A percentile compares a stretch with the other conserved stretches of the same genome.
These are phyloP conservation scores for Neurospora sp. DNA, from an alignment of 495 filamentous ascomycete genomes.

Conservation along the genomic window DNA sequence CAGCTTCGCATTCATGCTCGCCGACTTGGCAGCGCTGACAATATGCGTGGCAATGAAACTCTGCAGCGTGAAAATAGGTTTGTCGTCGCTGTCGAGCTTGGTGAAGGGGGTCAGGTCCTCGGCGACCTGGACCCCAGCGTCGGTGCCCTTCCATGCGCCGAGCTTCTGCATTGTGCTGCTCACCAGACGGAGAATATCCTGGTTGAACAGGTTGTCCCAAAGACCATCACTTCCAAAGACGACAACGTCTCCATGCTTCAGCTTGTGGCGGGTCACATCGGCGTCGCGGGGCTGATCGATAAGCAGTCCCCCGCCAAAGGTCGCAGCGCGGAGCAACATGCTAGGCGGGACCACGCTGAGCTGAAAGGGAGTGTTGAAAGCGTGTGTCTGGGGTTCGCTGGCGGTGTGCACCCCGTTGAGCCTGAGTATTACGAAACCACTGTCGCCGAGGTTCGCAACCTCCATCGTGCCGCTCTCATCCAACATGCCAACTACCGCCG, in stretches of 20 bases:
- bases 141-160: constrained; percentile 61
- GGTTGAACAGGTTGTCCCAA: constrained; percentile 90
- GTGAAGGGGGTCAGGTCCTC: constrained; percentile 44
- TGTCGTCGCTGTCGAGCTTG: constrained; percentile 20
- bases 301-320: constrained; percentile 73
- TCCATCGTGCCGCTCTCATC: constrained; percentile 60
- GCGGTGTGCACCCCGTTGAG: constrained; percentile 71
- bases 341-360: constrained; percentile 76
- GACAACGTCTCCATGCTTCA: constrained; percentile 84
- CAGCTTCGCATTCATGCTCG: constrained; percentile 62
- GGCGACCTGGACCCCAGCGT: constrained; percentile 48
- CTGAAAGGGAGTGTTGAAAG: constrained; percentile 96
- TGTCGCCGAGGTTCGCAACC: constrained; percentile 94
- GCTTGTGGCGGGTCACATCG: constrained; percentile 57
- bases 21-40: constrained; percentile 68
- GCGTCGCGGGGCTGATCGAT: constrained; percentile 78
- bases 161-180: constrained; percentile 60
- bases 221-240: constrained; percentile 91
- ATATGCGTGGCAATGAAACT: constrained; percentile 68
- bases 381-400: constrained; percentile 83
- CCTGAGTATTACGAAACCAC: constrained; percentile 81
- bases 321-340: constrained; percentile 60
- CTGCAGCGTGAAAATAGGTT: constrained; percentile 46
- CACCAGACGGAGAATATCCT: constrained; percentile 72
- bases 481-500: constrained; percentile 73